Evolutionary conservation across 2,329 filamentous ascomycete species (phyloP).

Genomic region (Hypoxylon sp.): DNA sequence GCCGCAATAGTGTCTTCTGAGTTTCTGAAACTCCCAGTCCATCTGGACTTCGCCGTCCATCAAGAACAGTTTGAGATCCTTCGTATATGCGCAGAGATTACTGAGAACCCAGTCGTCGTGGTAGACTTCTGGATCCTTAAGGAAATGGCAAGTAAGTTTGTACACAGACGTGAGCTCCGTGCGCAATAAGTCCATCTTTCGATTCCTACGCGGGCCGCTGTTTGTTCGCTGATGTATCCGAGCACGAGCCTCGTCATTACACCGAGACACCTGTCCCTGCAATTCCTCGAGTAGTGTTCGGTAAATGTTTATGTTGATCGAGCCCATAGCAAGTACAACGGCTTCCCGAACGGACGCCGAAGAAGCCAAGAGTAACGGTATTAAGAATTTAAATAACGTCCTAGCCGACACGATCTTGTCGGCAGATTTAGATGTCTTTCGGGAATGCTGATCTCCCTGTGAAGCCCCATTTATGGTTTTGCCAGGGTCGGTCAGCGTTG

Average conservation of each 20-base stretch:
- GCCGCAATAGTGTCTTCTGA: conserved; percentile 93
- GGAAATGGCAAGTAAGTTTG: conserved; percentile 88
- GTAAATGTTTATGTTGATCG: conserved; percentile 94
- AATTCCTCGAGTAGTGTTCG: conserved; percentile 88
- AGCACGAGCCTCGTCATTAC: conserved; percentile 86
- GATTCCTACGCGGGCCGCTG: conserved; percentile 82
- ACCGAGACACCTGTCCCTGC: conserved; percentile 83
- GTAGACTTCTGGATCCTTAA: conserved; percentile 79
- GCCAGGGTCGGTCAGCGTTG: conserved; percentile 86
- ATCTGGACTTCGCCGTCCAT: conserved; percentile 95
- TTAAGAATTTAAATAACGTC: conserved; percentile 88
- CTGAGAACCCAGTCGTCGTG: conserved; percentile 89
- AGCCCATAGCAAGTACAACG: conserved; percentile 89
- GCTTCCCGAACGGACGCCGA: conserved; percentile 86
- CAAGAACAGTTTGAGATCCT: conserved; percentile 90
- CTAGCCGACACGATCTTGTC: conserved; percentile 87
- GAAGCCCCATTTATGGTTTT: conserved; percentile 64
- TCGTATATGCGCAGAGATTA: conserved; percentile 88
- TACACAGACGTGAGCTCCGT: conserved; percentile 98
- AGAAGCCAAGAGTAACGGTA: conserved; percentile 82
- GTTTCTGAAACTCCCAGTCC: conserved; percentile 91
- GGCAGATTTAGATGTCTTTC: conserved; percentile 79
- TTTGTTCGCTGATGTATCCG: conserved; percentile 86
- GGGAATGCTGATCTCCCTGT: conserved; percentile 74
- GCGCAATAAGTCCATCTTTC: conserved; percentile 83